Evolutionary conservation across 192 early-diverging fungal species (phyloP).

Genomic region (Backusella circina): DNA sequence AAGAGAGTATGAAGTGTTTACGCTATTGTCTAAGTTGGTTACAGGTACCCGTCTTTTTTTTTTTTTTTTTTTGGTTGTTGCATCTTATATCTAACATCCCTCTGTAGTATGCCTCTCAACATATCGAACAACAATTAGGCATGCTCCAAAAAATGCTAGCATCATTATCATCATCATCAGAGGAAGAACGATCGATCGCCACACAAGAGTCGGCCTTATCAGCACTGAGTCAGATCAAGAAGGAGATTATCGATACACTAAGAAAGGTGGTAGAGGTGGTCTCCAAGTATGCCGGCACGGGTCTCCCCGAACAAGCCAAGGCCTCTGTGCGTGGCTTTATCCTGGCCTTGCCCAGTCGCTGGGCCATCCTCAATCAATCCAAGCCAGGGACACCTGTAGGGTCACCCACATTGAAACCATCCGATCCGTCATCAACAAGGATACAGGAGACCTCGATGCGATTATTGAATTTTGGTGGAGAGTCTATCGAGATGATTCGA

Average conservation of each 20-base stretch:
- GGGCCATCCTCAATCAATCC: constrained; percentile 48
- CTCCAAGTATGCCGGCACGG: constrained; percentile 78
- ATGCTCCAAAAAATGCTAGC: constrained; percentile 57
- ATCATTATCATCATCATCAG: constrained; percentile 28
- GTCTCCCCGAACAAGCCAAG: constrained; percentile 79
- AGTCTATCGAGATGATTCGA: constrained; percentile 67
- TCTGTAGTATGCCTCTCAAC: constrained; percentile 69
- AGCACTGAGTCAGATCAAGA: constrained; percentile 55
- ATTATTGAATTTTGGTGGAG: constrained; percentile 68
- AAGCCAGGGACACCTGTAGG: background rate
- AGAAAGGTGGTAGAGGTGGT: constrained; percentile 86
- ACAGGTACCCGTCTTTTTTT: constrained; percentile 48
- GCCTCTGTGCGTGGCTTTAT: constrained; percentile 81
- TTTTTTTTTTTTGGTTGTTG: background rate
- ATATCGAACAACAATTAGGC: constrained; percentile 65
- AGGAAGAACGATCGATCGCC: background rate
- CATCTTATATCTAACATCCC: background rate
- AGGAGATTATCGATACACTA: constrained; percentile 83
- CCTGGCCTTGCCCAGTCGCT: constrained; percentile 73
- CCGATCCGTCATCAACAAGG: constrained; percentile 12
- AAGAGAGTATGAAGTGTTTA: constrained; percentile 84
- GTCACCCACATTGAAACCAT: background rate
- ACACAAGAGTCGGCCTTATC: constrained; percentile 34
- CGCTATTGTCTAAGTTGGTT: constrained; percentile 90
- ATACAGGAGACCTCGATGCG: constrained; percentile 25